Conservation (phyloP, 345 rosid genomes). For the Alliaria petiolata region DNA sequence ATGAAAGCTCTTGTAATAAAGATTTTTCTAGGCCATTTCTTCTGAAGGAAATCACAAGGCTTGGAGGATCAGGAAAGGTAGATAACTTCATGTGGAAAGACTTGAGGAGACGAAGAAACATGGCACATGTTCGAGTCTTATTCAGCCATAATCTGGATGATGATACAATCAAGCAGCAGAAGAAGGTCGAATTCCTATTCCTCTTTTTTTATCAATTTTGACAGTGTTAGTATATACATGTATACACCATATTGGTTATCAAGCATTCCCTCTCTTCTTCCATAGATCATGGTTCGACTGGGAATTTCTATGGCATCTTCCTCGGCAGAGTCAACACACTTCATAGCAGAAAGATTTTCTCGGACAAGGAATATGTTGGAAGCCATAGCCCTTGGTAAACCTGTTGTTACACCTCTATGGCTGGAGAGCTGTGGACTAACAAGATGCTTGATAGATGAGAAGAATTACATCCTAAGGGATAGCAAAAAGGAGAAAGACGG, state of each 20-base stretch:
- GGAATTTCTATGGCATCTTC: slow-evolving; percentile 56
- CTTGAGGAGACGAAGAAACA: slow-evolving; percentile 47
- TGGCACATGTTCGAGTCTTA: slow-evolving; percentile 44
- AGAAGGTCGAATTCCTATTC: slow-evolving; percentile 46
- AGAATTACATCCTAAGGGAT: slow-evolving; percentile 60
- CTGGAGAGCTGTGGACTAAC: slow-evolving; percentile 62
- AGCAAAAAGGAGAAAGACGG: slow-evolving; percentile 66
- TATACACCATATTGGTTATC: neutral
- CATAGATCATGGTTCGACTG: slow-evolving; percentile 50
- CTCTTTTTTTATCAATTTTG: neutral
- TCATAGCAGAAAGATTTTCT: slow-evolving; percentile 56
- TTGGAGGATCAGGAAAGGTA: slow-evolving; percentile 33
- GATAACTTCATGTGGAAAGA: slow-evolving; percentile 40
- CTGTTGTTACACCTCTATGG: slow-evolving; percentile 75
- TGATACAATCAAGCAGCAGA: slow-evolving; percentile 61
- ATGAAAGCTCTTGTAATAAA: slow-evolving; percentile 30
- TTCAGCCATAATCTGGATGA: slow-evolving; percentile 66
- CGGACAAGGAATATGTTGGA: slow-evolving; percentile 86
- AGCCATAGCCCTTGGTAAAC: slow-evolving; percentile 69
- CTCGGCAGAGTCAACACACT: slow-evolving; percentile 67
- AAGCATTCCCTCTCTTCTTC: slow-evolving; percentile 8
- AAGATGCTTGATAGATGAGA: slow-evolving; percentile 69
- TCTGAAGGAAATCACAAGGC: slow-evolving; percentile 48
- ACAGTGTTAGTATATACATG: neutral
- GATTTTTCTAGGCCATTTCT: slow-evolving; percentile 39